Evolutionary conservation across 73 alveolate genomes (phyloP).

Genomic region (Paramecium sexaurelia): DNA sequence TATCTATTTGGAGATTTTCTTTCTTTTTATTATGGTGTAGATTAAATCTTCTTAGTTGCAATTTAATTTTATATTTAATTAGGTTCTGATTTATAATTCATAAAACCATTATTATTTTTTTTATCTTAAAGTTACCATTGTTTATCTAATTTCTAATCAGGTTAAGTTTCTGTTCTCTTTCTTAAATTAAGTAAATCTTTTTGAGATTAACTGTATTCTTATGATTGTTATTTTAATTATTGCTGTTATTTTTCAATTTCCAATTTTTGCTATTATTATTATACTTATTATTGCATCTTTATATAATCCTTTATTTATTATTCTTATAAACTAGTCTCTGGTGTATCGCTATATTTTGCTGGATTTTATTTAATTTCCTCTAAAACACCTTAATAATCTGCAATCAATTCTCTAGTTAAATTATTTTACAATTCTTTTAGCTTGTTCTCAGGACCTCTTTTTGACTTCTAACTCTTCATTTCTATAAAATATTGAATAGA

Average conservation of each 20-base stretch:
- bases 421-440: background rate
- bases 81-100: background rate
- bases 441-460: background rate
- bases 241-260: background rate
- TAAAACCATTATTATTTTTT: background rate
- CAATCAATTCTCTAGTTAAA: constrained; percentile 23
- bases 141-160: background rate
- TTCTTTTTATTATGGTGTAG: background rate
- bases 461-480: background rate
- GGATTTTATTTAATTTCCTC: background rate
- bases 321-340: constrained; percentile 19
- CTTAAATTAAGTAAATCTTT: background rate
- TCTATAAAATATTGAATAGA: constrained; percentile 42
- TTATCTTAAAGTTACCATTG: background rate
- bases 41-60: background rate
- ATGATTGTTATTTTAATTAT: background rate
- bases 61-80: background rate
- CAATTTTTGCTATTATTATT: background rate
- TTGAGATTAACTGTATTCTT: constrained; percentile 25
- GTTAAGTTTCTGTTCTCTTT: constrained; percentile 3
- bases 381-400: background rate
- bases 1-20: background rate
- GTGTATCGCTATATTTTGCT: background rate
- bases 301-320: constrained; percentile 26
- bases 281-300: background rate